Conservation (phyloP, 148 eudicot genomes). For the Mesembryanthemum crystallinum region DNA sequence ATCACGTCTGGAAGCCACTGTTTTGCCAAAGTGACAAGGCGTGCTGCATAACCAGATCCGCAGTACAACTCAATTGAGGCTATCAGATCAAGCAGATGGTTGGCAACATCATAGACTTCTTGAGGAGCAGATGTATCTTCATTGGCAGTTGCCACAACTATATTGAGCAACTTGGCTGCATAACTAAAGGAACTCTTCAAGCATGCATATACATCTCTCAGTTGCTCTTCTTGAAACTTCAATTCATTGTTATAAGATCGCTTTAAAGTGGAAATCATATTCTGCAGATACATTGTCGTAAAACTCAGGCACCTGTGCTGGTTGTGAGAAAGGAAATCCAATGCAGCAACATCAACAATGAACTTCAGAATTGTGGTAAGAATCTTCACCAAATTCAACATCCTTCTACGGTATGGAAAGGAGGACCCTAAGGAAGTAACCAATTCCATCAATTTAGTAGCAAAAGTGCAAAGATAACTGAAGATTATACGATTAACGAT, state of each 20-base stretch:
- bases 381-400: conserved; percentile 55
- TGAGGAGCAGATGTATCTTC: conserved; percentile 39
- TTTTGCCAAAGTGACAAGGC: conserved; percentile 46
- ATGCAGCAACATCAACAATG: conserved; percentile 51
- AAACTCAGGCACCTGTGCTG: conserved; percentile 52
- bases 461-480: background rate
- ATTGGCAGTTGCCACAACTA: conserved; percentile 36
- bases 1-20: conserved; percentile 87
- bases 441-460: conserved; percentile 2
- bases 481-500: background rate
- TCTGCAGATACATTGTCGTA: conserved; percentile 41
- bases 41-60: conserved; percentile 67
- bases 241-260: conserved; percentile 37
- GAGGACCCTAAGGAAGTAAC: conserved; percentile 36
- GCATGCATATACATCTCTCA: conserved; percentile 52
- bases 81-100: conserved; percentile 56
- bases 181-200: conserved; percentile 78
- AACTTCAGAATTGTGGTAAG: conserved; percentile 73
- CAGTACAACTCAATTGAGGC: conserved; percentile 54
- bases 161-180: conserved; percentile 68
- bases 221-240: conserved; percentile 50
- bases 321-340: conserved; percentile 37
- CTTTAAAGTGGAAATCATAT: conserved; percentile 46
- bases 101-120: conserved; percentile 51
- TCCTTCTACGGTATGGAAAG: conserved; percentile 34